Conservation (phyloP, 805 yeast species). For the Myxozyma geophila region DNA sequence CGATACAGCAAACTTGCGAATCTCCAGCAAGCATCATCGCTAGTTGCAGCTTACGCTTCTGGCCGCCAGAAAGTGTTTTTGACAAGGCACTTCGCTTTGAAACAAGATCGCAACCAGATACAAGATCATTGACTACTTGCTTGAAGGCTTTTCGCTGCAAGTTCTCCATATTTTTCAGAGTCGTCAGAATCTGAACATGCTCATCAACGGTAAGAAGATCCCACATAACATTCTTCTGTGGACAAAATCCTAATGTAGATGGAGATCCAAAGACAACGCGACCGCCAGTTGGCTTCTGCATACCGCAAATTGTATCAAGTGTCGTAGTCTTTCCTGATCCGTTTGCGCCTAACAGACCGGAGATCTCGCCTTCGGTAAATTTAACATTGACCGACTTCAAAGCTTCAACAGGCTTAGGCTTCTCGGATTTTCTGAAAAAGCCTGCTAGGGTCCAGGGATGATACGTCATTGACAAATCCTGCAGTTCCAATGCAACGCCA, state of each 20-base stretch:
- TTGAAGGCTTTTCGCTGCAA: not conserved
- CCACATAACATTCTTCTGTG: slow-evolving; percentile 47
- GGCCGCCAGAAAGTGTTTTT: slow-evolving; percentile 45
- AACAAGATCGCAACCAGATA: slow-evolving; percentile 43
- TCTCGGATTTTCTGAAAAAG: slow-evolving; percentile 13
- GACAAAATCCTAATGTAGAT: slow-evolving; percentile 45
- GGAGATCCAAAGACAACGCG: slow-evolving; percentile 37
- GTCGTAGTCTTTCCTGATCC: slow-evolving; percentile 49
- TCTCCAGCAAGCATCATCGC: slow-evolving; percentile 48
- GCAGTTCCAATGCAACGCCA: slow-evolving; percentile 17
- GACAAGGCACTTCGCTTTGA: slow-evolving; percentile 37
- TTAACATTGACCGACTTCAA: slow-evolving; percentile 40
- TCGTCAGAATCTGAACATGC: slow-evolving; percentile 43
- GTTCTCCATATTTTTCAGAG: slow-evolving; percentile 35
- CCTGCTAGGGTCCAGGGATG: slow-evolving; percentile 15
- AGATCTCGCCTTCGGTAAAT: slow-evolving; percentile 43
- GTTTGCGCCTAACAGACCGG: slow-evolving; percentile 46
- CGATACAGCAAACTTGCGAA: slow-evolving; percentile 45
- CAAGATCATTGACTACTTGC: slow-evolving; percentile 31
- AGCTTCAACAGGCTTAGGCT: slow-evolving; percentile 39
- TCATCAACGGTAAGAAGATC: slow-evolving; percentile 44
- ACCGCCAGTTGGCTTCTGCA: slow-evolving; percentile 35
- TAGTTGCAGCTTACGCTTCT: slow-evolving; percentile 46
- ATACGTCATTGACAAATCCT: slow-evolving; percentile 21
- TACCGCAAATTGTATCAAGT: slow-evolving; percentile 45